Evolutionary conservation across 2,329 filamentous ascomycete genomes (phyloP).

Genomic region (Clarireedia sp.): DNA sequence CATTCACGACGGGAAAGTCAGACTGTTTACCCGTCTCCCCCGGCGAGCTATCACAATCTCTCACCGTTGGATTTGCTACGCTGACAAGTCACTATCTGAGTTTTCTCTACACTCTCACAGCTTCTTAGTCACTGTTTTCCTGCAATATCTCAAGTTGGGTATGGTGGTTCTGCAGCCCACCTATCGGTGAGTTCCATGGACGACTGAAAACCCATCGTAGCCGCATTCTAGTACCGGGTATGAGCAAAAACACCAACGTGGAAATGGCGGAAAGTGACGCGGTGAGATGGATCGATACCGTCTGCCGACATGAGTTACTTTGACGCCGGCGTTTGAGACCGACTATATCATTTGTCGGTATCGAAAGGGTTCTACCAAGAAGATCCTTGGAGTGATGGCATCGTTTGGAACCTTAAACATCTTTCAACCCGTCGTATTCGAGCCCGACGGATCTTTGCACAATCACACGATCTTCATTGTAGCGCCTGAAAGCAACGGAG

Average conservation of each 20-base stretch:
- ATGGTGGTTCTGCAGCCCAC: background rate
- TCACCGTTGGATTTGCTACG: background rate
- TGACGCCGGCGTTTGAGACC: slow-evolving; percentile 2
- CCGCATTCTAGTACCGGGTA: background rate
- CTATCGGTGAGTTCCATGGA: background rate
- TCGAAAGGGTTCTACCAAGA: background rate
- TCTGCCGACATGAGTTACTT: background rate
- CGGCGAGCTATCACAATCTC: background rate
- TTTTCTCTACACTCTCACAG: background rate
- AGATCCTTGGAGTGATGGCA: background rate
- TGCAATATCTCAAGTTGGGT: background rate
- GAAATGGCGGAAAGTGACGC: background rate
- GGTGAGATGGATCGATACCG: background rate
- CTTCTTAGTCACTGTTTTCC: slow-evolving; percentile 1
- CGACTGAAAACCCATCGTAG: background rate
- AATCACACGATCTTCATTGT: too few relatives aligned
- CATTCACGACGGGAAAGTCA: background rate
- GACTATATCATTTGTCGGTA: background rate
- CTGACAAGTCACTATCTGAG: background rate
- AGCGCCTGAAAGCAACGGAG: background rate
- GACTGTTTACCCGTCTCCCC: slow-evolving; percentile 2
- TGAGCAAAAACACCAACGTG: background rate
- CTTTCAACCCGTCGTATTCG: background rate
- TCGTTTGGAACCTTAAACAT: background rate
- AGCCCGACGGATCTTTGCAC: background rate